phyloP scores from a whole-genome alignment of 2,329 filamentous ascomycete species.

The Cladophialophora immunda region DNA sequence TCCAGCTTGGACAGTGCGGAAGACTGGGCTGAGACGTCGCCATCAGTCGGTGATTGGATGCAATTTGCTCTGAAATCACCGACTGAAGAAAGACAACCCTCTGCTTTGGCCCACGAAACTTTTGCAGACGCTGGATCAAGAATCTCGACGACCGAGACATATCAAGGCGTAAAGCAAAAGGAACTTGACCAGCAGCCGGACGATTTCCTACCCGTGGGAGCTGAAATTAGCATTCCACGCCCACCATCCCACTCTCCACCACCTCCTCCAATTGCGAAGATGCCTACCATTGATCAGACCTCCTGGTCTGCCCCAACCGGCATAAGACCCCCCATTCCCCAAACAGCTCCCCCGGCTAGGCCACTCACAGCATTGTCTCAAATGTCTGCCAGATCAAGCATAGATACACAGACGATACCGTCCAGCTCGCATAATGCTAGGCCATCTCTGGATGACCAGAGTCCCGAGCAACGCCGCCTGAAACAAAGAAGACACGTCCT shows the following conservation, averaged over 20 bases:
- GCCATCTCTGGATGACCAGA: slow-evolving; percentile 33
- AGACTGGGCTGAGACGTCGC: slow-evolving; percentile 60
- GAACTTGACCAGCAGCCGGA: neutral
- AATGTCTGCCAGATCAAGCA: slow-evolving; percentile 32
- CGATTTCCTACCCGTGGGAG: slow-evolving; percentile 3
- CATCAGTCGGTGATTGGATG: slow-evolving; percentile 60
- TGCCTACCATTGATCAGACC: slow-evolving; percentile 35
- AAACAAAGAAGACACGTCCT: slow-evolving; percentile 83
- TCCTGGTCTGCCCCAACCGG: slow-evolving; percentile 32
- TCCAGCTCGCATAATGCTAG: slow-evolving; percentile 24
- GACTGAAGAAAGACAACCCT: slow-evolving; percentile 24
- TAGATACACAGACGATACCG: slow-evolving; percentile 28
- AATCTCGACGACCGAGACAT: neutral
- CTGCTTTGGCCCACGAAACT: slow-evolving; percentile 28
- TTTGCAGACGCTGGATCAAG: slow-evolving; percentile 10
- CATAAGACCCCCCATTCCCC: slow-evolving; percentile 20
- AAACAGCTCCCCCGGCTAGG: slow-evolving; percentile 25
- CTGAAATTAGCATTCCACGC: slow-evolving; percentile 31
- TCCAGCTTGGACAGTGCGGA: slow-evolving; percentile 56
- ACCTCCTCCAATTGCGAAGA: slow-evolving; percentile 33
- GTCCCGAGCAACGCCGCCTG: slow-evolving; percentile 72
- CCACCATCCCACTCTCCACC: slow-evolving; percentile 41
- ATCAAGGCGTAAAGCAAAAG: slow-evolving; percentile 4
- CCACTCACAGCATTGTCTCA: slow-evolving; percentile 34
- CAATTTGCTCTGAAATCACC: slow-evolving; percentile 47